Conservation (phyloP, 1,139 yeast genomes). For the Wickerhamiella infanticola region DNA sequence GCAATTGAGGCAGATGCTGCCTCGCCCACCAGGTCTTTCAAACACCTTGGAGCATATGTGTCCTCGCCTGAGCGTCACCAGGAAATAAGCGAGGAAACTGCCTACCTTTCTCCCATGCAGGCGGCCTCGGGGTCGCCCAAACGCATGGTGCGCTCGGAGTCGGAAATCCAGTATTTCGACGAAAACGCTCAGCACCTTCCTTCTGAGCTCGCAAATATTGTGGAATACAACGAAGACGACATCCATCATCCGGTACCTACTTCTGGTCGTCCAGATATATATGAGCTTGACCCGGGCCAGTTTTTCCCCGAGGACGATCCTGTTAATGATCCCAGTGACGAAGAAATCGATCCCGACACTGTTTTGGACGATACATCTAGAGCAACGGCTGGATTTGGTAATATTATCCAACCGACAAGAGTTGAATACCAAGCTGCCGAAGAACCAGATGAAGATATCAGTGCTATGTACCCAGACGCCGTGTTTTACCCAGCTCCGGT, state of each 20-base stretch:
- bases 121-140: not conserved
- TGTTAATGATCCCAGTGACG: not conserved
- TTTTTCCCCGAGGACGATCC: not conserved
- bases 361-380: not conserved
- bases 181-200: not conserved
- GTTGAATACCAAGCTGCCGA: not conserved
- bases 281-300: not conserved
- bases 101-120: not conserved
- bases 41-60: not conserved
- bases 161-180: not conserved
- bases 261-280: not conserved
- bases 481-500: conserved; percentile 23
- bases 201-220: not conserved
- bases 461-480: not conserved
- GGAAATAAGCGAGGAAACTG: not conserved
- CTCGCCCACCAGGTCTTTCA: not conserved
- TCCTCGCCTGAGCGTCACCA: not conserved
- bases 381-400: not conserved
- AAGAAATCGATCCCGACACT: not conserved
- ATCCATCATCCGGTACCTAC: conserved; percentile 1
- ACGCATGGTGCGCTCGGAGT: conserved; percentile 1
- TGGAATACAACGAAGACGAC: not conserved
- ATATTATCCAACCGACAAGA: not conserved
- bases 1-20: not conserved
- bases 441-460: not conserved